These are phyloP conservation scores for Hondaea fermentalgiana DNA, from an alignment of 108 stramenopile genomes.

Conservation along the genomic window DNA sequence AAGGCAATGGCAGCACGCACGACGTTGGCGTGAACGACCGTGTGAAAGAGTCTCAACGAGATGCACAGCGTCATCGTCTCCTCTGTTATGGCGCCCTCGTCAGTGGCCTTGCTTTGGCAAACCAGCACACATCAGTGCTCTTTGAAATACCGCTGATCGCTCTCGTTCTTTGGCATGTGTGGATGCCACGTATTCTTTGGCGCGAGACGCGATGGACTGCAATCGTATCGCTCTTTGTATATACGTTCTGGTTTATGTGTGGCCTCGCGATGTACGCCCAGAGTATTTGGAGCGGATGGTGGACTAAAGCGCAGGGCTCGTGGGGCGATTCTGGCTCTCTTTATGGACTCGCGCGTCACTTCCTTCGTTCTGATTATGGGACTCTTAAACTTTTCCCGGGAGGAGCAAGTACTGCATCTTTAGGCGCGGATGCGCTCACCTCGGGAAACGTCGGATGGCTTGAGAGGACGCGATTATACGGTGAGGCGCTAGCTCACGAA, in stretches of 20 bases:
- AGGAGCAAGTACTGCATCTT: constrained; percentile 4
- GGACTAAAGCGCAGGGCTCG: constrained; percentile 47
- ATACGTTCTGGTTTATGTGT: constrained; percentile 22
- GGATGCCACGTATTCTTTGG: background rate
- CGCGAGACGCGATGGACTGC: background rate
- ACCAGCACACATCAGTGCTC: constrained; percentile 69
- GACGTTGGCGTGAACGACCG: background rate
- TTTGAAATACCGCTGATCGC: constrained; percentile 43
- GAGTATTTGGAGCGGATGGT: constrained; percentile 37
- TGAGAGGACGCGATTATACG: background rate
- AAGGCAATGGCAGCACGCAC: background rate
- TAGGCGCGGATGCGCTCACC: background rate
- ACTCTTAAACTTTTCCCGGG: constrained; percentile 60
- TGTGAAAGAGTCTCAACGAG: background rate
- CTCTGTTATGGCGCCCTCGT: constrained; percentile 47
- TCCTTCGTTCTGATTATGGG: constrained; percentile 63
- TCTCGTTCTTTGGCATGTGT: constrained; percentile 11
- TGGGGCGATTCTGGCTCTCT: constrained; percentile 61
- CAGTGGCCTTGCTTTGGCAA: constrained; percentile 58
- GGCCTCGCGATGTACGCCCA: constrained; percentile 50
- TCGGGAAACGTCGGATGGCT: background rate
- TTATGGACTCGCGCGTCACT: constrained; percentile 55
- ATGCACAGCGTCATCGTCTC: background rate
- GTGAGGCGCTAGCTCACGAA: background rate
- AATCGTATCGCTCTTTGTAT: background rate